A percentile compares a stretch with the other conserved stretches of the same genome.
Conservation (phyloP, 2,329 filamentous ascomycete genomes). For the Elsinoe fawcettii region DNA sequence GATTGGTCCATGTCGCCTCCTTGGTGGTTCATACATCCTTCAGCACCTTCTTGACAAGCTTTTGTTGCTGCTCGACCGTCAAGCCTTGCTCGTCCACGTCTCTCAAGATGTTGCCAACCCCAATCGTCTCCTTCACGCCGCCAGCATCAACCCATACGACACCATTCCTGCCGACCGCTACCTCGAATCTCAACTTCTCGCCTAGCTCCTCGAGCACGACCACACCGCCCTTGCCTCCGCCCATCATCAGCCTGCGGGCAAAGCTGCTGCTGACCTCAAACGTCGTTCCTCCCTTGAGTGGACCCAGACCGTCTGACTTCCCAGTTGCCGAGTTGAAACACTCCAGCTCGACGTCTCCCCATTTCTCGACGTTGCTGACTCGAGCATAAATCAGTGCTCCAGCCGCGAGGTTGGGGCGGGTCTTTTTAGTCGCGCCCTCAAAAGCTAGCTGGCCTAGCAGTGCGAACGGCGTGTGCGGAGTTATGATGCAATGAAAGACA, state of each 20-base stretch:
- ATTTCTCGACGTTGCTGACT: slow-evolving; percentile 65
- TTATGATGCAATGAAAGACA: slow-evolving; percentile 70
- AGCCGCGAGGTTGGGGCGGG: slow-evolving; percentile 64
- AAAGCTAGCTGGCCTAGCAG: slow-evolving; percentile 84
- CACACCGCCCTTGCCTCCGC: slow-evolving; percentile 56
- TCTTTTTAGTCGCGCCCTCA: slow-evolving; percentile 87
- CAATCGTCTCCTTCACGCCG: slow-evolving; percentile 61
- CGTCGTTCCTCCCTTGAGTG: slow-evolving; percentile 76
- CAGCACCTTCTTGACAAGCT: slow-evolving; percentile 58
- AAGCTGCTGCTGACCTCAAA: slow-evolving; percentile 73
- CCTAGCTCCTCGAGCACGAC: slow-evolving; percentile 74
- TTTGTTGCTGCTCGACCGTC: slow-evolving; percentile 59
- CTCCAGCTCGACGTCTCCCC: slow-evolving; percentile 83
- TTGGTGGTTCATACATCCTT: slow-evolving; percentile 47
- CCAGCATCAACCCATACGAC: slow-evolving; percentile 85
- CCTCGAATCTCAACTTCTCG: slow-evolving; percentile 79
- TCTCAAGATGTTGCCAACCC: slow-evolving; percentile 69
- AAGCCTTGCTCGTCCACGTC: slow-evolving; percentile 66
- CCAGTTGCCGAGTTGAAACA: slow-evolving; percentile 82
- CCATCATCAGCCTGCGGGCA: slow-evolving; percentile 65
- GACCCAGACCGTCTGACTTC: slow-evolving; percentile 80
- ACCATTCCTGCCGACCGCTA: slow-evolving; percentile 87
- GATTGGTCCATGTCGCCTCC: no score
- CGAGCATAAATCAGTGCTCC: slow-evolving; percentile 86
- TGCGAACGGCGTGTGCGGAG: slow-evolving; percentile 54